Base-by-base conservation (phyloP, 2,329 filamentous ascomycete species). In the Aspergillus pseudoviridinutans region DNA sequence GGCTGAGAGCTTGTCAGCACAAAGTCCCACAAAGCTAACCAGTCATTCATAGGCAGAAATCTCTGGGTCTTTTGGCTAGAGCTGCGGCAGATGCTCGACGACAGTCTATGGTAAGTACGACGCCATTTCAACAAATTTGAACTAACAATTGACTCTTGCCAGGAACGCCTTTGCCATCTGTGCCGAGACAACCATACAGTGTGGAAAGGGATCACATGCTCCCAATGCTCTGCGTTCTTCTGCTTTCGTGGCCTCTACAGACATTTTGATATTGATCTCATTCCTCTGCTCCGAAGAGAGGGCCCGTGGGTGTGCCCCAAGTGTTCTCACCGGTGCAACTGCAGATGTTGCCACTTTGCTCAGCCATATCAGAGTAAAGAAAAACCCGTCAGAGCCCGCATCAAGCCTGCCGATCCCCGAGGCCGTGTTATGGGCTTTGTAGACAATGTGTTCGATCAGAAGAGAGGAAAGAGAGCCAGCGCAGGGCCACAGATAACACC, bases 381-480 rank as follows among this genome's bases (percentile, higher is more conserved):
- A 56, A 73, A 73, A 42, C 71, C 71, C 2, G 64, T 69, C 62
- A 53, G 71, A 64, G 55, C 62, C 61, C 66, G 71, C 25, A 64
- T 74, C 25, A 72, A 71, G 52, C 66, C 71, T 3, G 60, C 61
- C 28, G 72, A 74, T 56, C 50, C 68, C 24, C 65, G 72, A 20
- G 71, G 72, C 1, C 71, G 71, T 51, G 61, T 67, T 20, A 65
- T 69, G 61, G 72, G 72, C 2, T 74, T 74, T 62, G 68, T 69
- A 6, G 72, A 74, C 54, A 74, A 74, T 59, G 71, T 74, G 3
- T 74, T 73, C 58, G 70, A 74, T 56, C 70, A 73, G 53, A 72
- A 69, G 59, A 61, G 70, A 56, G 70, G 68, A 12, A 63, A 59
- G 38, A 58, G 54, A 52, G 58, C 60, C 22, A 58, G 55, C 17